Base-by-base conservation (phyloP, 768 basidiomycete species). In the Lepiota venenata region DNA sequence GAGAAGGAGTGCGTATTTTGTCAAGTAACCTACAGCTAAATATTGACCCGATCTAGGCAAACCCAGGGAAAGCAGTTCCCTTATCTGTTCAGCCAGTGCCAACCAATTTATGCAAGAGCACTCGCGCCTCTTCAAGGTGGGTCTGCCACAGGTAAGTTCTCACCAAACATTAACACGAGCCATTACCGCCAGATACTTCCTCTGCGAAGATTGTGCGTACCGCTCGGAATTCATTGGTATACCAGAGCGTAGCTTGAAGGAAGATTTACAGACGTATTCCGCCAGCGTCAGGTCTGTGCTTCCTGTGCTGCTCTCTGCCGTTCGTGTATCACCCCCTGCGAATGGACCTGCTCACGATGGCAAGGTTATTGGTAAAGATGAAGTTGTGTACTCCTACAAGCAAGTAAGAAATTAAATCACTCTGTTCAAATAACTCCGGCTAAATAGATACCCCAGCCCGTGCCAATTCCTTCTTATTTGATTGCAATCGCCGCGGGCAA, bases 31-130 rank as follows among this genome's bases (percentile, higher is more conserved):
- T 22, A 11, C 35, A 25, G 9, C 35, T 27, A 46, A 18, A 43
- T 45, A 50, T 48, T 15, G 39, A 18, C 14, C 44, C 15, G 21
- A 47, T 43, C 9, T 47, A 91, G 90, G 55, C 86, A 93, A 70
- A 97, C 93, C 0, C 89, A 91, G 56, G 92, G 92, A 7, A 92
- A 92, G 60, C 72, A 74, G 16, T 88, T 89, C 65, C 87, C 91
- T 0, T 97, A 88, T 70, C 69, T 98, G 14, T 98, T 94, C 74
- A 93, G 91, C 56, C 95, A 97, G 63, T 91, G 88, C 63, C 93
- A 97, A 60, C 91, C 95, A 2, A 96, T 94, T 60, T 87, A 95
- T 64, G 89, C 89, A 2, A 83, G 94, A 25, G 79, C 85, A 2
- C 69, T 96, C 39, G 79, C 82, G 0, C 94, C 93, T 2, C 63